Conservation (phyloP, 2,329 filamentous ascomycete genomes). For the Macrophomina tecta region DNA sequence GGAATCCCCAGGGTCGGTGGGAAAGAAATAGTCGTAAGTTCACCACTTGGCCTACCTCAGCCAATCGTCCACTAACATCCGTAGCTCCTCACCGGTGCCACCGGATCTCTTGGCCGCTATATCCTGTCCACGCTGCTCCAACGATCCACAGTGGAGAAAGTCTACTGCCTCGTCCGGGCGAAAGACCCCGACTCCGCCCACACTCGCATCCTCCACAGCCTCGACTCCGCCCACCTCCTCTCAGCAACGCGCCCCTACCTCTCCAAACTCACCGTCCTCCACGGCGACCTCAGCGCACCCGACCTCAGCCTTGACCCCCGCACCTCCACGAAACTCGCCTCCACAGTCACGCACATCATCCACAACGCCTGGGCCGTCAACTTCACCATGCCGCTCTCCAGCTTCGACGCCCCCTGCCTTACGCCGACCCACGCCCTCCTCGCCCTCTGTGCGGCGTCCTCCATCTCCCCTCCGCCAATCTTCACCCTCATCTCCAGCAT, state of each 20-base stretch:
- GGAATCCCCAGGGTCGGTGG: neutral
- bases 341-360: slow-evolving; percentile 51
- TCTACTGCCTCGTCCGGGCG: slow-evolving; percentile 62
- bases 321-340: slow-evolving; percentile 32
- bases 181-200: slow-evolving; percentile 41
- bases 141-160: slow-evolving; percentile 39
- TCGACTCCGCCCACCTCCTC: slow-evolving; percentile 45
- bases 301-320: slow-evolving; percentile 48
- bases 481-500: slow-evolving; percentile 57
- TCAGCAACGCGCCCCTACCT: slow-evolving; percentile 34
- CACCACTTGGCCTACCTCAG: neutral
- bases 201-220: slow-evolving; percentile 44
- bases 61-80: neutral
- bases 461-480: slow-evolving; percentile 38
- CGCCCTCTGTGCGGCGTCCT: slow-evolving; percentile 40
- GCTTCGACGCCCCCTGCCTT: slow-evolving; percentile 57
- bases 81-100: slow-evolving; percentile 65
- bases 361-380: slow-evolving; percentile 64
- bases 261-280: slow-evolving; percentile 45
- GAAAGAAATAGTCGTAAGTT: neutral
- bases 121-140: slow-evolving; percentile 51
- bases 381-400: slow-evolving; percentile 60
- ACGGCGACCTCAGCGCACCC: slow-evolving; percentile 48
- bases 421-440: slow-evolving; percentile 53
- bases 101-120: slow-evolving; percentile 69